Conservation (phyloP, 805 yeast genomes). For the Myxozyma sirexii region DNA sequence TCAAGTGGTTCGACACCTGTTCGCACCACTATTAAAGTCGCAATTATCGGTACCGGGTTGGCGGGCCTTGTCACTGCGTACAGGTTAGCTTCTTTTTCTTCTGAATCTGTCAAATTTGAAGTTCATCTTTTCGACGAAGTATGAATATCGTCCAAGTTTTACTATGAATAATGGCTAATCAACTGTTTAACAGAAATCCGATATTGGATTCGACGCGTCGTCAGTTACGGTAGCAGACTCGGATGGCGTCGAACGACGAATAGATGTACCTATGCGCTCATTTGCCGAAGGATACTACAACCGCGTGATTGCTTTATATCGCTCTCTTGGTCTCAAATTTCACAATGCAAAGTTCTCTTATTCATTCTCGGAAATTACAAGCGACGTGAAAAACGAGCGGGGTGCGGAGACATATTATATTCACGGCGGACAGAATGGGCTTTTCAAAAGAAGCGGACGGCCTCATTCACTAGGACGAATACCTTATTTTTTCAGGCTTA, state of each 20-base stretch:
- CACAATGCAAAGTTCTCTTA: conserved; percentile 28
- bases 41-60: conserved; percentile 27
- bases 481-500: background rate
- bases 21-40: conserved; percentile 16
- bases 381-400: background rate
- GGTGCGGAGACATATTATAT: conserved; percentile 19
- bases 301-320: conserved; percentile 20
- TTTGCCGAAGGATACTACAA: conserved; percentile 31
- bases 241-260: conserved; percentile 16
- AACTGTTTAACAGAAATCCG: background rate
- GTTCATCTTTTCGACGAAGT: conserved; percentile 33
- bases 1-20: background rate
- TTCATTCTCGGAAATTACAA: conserved; percentile 23
- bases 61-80: conserved; percentile 31
- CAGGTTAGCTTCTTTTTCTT: conserved; percentile 8
- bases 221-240: conserved; percentile 23
- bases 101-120: conserved; percentile 12
- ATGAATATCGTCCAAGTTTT: background rate
- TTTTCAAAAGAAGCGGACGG: conserved; percentile 18
- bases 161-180: background rate
- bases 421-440: conserved; percentile 26
- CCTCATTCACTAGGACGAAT: background rate
- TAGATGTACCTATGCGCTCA: conserved; percentile 34
- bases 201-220: conserved; percentile 28
- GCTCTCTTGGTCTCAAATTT: conserved; percentile 24